phyloP scores from a whole-genome alignment of 2,329 filamentous ascomycete genomes.

The Cercospora sp. region DNA sequence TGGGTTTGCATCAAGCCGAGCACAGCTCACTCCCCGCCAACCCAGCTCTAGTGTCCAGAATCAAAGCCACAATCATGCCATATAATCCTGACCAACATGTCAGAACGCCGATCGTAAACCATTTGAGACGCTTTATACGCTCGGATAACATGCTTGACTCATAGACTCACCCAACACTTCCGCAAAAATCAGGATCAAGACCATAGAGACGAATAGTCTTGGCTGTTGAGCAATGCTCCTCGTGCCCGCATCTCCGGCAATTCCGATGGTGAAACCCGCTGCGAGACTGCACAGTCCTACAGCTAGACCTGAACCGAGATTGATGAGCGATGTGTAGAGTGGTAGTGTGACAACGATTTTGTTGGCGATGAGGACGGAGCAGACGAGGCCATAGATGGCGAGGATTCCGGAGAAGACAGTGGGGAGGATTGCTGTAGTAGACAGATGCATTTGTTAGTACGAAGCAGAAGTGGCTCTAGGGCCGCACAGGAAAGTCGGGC shows the following conservation, averaged over 20 bases:
- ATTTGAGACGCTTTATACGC: neutral
- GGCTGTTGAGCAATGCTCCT: neutral
- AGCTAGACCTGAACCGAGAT: conserved; percentile 22
- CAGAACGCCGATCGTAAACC: neutral
- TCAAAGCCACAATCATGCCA: conserved; percentile 22
- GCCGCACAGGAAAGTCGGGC: no score
- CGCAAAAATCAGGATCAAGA: conserved; percentile 25
- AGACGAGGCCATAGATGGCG: conserved; percentile 24
- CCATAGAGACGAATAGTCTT: neutral
- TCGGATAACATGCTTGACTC: conserved; percentile 8
- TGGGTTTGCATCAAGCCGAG: neutral
- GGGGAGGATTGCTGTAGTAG: conserved; percentile 9
- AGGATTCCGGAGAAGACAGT: conserved; percentile 25
- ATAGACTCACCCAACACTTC: conserved; percentile 21
- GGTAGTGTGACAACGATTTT: conserved; percentile 18
- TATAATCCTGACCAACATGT: conserved; percentile 16
- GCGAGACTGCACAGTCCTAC: conserved; percentile 17
- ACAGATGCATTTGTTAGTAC: no score
- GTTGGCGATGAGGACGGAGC: conserved; percentile 21
- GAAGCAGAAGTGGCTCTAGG: no score
- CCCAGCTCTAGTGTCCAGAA: conserved; percentile 19
- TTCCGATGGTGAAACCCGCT: conserved; percentile 25
- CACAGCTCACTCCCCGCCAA: conserved; percentile 7
- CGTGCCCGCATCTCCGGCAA: conserved; percentile 22
- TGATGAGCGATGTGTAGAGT: conserved; percentile 21